These are phyloP conservation scores for Botryotinia globosa DNA, from an alignment of 2,329 filamentous ascomycete genomes.

Conservation along the genomic window DNA sequence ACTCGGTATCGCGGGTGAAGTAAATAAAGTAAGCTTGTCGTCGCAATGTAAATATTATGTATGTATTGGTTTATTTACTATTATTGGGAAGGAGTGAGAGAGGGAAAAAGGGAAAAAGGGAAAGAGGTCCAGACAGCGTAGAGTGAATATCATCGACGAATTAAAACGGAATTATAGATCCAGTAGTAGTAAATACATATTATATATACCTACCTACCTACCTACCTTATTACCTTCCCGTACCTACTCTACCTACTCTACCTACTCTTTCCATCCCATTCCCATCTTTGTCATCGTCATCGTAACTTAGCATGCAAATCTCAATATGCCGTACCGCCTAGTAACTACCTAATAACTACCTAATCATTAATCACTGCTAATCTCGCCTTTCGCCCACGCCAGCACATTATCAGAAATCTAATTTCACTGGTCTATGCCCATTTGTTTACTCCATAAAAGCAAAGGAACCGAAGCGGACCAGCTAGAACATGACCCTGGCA, in stretches of 20 bases:
- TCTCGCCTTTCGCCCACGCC: not conserved
- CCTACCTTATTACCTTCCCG: not conserved
- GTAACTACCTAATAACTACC: not conserved
- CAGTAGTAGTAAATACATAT: not conserved
- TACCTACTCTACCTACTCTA: too few species aligned
- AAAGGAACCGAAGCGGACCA: not conserved
- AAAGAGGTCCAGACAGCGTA: not conserved
- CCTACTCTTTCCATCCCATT: not conserved
- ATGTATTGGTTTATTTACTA: not conserved
- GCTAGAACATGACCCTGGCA: not conserved
- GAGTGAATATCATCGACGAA: not conserved
- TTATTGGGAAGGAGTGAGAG: not conserved
- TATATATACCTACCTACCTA: not conserved
- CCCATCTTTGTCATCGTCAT: conserved; percentile 5
- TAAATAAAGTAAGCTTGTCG: conserved; percentile 2
- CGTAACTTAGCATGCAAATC: not conserved
- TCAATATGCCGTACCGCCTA: not conserved
- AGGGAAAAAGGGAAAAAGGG: not conserved
- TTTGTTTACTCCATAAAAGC: not conserved
- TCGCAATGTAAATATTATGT: not conserved
- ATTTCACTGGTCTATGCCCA: conserved; percentile 1
- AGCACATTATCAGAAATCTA: not conserved
- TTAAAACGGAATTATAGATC: not conserved
- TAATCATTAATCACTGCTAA: not conserved
- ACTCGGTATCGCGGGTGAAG: not conserved